Evolutionary conservation across 148 eudicot genomes (phyloP).

Genomic region (Chenopodium quinoa): DNA sequence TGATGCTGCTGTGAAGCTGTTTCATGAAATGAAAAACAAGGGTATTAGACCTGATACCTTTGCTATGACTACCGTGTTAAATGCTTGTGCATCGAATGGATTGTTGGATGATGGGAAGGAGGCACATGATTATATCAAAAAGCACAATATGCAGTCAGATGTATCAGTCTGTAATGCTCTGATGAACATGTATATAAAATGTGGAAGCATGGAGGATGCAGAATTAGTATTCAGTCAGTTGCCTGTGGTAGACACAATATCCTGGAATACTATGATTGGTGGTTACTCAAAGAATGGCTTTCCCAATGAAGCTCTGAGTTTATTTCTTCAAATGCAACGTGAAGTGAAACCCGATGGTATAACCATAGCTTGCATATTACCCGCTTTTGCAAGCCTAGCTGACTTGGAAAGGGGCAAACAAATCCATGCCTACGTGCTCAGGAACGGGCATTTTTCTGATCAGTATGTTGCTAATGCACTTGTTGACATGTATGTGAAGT

Average conservation of each 20-base stretch:
- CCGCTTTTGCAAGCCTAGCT: slow-evolving; percentile 56
- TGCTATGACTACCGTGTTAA: slow-evolving; percentile 48
- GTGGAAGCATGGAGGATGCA: slow-evolving; percentile 67
- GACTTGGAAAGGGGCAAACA: slow-evolving; percentile 53
- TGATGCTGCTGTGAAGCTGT: slow-evolving; percentile 46
- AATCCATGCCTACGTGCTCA: slow-evolving; percentile 48
- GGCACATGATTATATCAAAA: slow-evolving; percentile 42
- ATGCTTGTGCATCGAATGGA: slow-evolving; percentile 60
- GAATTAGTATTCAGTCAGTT: slow-evolving; percentile 38
- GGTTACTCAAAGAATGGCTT: slow-evolving; percentile 55
- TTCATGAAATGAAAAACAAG: slow-evolving; percentile 46
- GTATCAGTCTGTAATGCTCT: slow-evolving; percentile 54
- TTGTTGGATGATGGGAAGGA: slow-evolving; percentile 51
- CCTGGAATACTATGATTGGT: slow-evolving; percentile 72
- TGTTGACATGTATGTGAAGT: slow-evolving; percentile 67
- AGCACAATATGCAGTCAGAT: slow-evolving; percentile 33
- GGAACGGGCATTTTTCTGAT: slow-evolving; percentile 41
- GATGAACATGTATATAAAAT: slow-evolving; percentile 67
- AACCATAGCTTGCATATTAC: slow-evolving; percentile 58
- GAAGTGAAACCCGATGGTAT: slow-evolving; percentile 48
- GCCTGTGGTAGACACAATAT: slow-evolving; percentile 42
- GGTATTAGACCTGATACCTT: slow-evolving; percentile 42
- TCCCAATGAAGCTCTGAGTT: slow-evolving; percentile 49
- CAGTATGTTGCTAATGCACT: slow-evolving; percentile 56
- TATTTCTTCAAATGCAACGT: slow-evolving; percentile 51